Evolutionary conservation across 768 basidiomycete species (phyloP), one percentile per base, ranked within the genome.

Genomic region (Russula foetens): DNA sequence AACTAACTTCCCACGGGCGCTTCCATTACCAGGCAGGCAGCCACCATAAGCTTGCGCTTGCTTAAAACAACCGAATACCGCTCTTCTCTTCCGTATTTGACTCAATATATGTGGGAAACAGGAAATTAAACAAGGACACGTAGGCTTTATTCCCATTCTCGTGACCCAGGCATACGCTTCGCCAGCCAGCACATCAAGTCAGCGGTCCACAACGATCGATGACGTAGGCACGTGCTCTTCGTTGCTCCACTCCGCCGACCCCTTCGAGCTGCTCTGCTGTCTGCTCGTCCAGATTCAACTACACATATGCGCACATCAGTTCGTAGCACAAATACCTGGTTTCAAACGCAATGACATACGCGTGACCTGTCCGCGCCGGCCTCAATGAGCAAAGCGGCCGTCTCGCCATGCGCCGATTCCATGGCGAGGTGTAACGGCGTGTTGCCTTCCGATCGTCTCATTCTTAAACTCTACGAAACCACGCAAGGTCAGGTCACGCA

Each of bases 391-490:
- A 89, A 72, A 2, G 93, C 89, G 11, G 96, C 96, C 17, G 85
- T 89, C 70, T 92, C 86, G 15, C 91, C 96, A 69, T 98, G 90
- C 19, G 87, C 96, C 56, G 90, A 93, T 68, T 99, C 96, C 87
- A 99, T 89, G 19, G 96, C 95, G 33, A 99, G 83, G 78, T 99
- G 97, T 39, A 99, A 76, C 2, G 97, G 93, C 2, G 97, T 98
- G 69, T 98, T 97, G 53, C 96, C 95, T 90, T 51, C 8, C 2
- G 35, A 35, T 35, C 15, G 28, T 28, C 23, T 35, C 4, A 12
- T 11, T 9, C 11, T 24, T 56, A 9, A 61, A 33, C 33, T 46
- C 28, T 47, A 38, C 21, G 26, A 68, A 55, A 58, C 67, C 67
- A 47, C 51, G 60, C 29, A 41, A 58, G 63, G 46, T 24, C 50